Base-by-base conservation (phyloP, 352 stramenopile genomes). In the Phytophthora multivora region DNA sequence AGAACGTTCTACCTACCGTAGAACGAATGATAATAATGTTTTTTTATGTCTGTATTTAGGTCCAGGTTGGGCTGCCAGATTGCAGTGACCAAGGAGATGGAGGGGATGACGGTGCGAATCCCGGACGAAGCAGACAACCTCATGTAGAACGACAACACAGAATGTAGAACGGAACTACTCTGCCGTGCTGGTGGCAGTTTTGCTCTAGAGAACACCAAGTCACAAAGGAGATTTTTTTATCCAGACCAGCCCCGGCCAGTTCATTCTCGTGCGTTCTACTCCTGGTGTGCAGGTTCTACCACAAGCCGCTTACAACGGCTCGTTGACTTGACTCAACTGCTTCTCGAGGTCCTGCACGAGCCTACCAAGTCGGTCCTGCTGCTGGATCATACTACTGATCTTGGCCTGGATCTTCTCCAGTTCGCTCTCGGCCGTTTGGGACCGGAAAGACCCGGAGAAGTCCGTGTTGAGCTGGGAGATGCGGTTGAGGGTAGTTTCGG, bases 21-120 rank as follows among this genome's bases (percentile, higher is more conserved):
- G 7, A 12, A 51, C 48, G 25, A 49, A 7, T 21, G 4, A 19
- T 63, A n/a, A 45, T 10, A 33, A n/a, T n/a, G n/a, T 5, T 9
- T 67, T n/a, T 5, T 39, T 19, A 15, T 18, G 43, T 23, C 11
- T 5, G 28, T 3, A 12, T 25, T 5, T 25, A 80, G 66, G 26
- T 96, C 91, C 33, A 75, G 92, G 15, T 66, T 98, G 39, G 91
- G 90, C 7, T 98, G 92, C 66, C 92, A 98, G 64, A 96, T 98
- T 55, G 80, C 86, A 21, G 89, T 97, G 46, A 91, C 86, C 9
- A 88, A 92, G 65, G 75, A 86, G 9, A 80, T 98, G 52, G 88
- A 97, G 35, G 88, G 88, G 35, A 80, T 89, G 53, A 91, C 86
- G 16, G 79, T 98, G 51, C 89, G 77, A 48, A 83, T 98, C 13